phyloP scores from a whole-genome alignment of 2,329 filamentous ascomycete species.

The Fusarium oligoseptatum region DNA sequence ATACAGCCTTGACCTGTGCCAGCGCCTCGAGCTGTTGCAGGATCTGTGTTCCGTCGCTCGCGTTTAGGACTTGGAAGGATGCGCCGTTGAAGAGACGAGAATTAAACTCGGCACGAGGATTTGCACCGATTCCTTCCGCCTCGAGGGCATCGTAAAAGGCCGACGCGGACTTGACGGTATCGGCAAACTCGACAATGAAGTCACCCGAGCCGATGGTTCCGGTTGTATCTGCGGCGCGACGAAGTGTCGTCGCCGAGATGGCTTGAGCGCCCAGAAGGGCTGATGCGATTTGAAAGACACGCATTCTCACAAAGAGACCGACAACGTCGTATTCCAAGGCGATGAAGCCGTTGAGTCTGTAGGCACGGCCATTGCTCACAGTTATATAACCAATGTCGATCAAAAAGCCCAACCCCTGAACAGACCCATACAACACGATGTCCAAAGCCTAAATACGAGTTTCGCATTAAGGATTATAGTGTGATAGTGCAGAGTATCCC shows the following conservation, averaged over 20 bases:
- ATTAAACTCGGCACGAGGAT: not conserved
- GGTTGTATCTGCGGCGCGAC: not conserved
- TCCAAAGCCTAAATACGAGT: not conserved
- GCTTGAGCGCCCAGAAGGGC: not conserved
- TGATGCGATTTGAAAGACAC: not conserved
- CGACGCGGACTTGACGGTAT: not conserved
- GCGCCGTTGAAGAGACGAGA: slow-evolving; percentile 1
- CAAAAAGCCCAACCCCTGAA: not conserved
- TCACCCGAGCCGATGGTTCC: not conserved
- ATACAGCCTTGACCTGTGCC: not conserved
- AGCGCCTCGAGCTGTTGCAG: not conserved
- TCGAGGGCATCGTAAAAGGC: not conserved
- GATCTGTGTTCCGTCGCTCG: not conserved
- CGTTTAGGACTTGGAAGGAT: not conserved
- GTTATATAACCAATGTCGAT: not conserved
- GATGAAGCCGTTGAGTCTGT: no score
- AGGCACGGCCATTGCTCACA: not conserved
- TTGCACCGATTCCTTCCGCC: not conserved
- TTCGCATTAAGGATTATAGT: not conserved
- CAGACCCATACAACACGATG: not conserved
- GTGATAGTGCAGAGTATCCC: not conserved
- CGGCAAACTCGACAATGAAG: slow-evolving; percentile 1
- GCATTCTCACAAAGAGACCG: not conserved
- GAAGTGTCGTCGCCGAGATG: not conserved
- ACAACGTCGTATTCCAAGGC: not conserved